These are phyloP conservation scores for Pleodorina starrii DNA, from an alignment of 139 green algal species.

Conservation along the genomic window DNA sequence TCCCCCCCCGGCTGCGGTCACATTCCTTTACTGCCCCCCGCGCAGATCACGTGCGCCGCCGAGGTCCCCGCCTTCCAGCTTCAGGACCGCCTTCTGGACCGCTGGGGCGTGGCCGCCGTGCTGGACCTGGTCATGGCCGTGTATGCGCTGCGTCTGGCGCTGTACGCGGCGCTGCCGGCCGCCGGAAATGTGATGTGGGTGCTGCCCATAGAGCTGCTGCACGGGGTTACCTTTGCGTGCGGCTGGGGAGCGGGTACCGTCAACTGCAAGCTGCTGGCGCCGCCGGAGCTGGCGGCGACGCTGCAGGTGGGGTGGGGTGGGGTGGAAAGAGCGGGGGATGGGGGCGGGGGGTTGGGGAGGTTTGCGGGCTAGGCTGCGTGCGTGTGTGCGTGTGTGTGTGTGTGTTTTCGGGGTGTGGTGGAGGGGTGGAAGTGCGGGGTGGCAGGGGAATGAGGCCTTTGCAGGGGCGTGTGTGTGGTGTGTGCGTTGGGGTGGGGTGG, in stretches of 20 bases:
- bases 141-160: slow-evolving; percentile 61
- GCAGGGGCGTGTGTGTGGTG: too few relatives aligned
- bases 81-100: slow-evolving; percentile 52
- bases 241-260: slow-evolving; percentile 66
- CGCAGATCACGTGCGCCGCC: slow-evolving; percentile 61
- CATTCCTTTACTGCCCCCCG: background rate
- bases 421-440: too few relatives aligned
- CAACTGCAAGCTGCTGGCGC: slow-evolving; percentile 61
- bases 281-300: slow-evolving; percentile 56
- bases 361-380: too few relatives aligned
- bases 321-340: too few relatives aligned
- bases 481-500: too few relatives aligned
- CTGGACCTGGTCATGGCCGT: slow-evolving; percentile 45
- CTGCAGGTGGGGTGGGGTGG: slow-evolving; percentile 47
- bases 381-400: too few relatives aligned
- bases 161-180: slow-evolving; percentile 60
- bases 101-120: slow-evolving; percentile 31
- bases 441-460: too few relatives aligned
- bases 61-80: slow-evolving; percentile 68
- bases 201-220: slow-evolving; percentile 69
- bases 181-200: slow-evolving; percentile 59
- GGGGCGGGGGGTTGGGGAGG: too few relatives aligned
- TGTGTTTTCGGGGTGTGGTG: too few relatives aligned
- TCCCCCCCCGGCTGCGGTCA: background rate
- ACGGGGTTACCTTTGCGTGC: slow-evolving; percentile 69